phyloP scores from a whole-genome alignment of 2,329 filamentous ascomycete genomes.

The Tolypocladium album region DNA sequence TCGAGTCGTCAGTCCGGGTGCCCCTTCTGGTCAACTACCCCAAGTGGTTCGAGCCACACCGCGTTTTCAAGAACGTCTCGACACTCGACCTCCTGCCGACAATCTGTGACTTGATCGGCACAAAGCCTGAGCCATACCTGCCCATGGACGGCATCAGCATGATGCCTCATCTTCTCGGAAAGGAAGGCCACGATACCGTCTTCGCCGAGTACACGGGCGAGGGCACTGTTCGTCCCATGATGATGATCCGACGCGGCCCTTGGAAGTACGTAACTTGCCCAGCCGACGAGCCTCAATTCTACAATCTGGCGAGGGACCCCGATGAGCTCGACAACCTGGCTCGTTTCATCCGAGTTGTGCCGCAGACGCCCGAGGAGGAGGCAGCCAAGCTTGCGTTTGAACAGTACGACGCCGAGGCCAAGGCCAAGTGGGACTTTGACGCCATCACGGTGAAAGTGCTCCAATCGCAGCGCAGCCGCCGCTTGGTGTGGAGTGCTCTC shows the following conservation, averaged over 20 bases:
- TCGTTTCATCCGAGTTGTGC: constrained; percentile 27
- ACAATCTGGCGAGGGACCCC: constrained; percentile 66
- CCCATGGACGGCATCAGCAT: constrained; percentile 80
- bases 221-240: constrained; percentile 76
- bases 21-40: constrained; percentile 80
- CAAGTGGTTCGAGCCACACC: constrained; percentile 61
- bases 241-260: constrained; percentile 83
- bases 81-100: constrained; percentile 87
- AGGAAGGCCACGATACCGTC: constrained; percentile 70
- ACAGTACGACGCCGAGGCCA: constrained; percentile 64
- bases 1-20: constrained; percentile 81
- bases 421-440: constrained; percentile 69
- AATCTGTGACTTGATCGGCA: constrained; percentile 71
- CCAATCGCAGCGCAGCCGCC: constrained; percentile 65
- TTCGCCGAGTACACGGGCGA: constrained; percentile 93
- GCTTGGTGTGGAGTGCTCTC: constrained; percentile 70
- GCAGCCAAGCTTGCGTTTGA: constrained; percentile 40
- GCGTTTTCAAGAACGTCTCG: constrained; percentile 74
- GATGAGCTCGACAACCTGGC: constrained; percentile 66
- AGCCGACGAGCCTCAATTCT: constrained; percentile 75
- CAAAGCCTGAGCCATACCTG: constrained; percentile 56
- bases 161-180: constrained; percentile 60
- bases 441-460: constrained; percentile 66
- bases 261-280: constrained; percentile 91
- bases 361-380: constrained; percentile 31